Evolutionary conservation across 2,329 filamentous ascomycete genomes (phyloP).

Genomic region (Arthrobotrys megalospora): DNA sequence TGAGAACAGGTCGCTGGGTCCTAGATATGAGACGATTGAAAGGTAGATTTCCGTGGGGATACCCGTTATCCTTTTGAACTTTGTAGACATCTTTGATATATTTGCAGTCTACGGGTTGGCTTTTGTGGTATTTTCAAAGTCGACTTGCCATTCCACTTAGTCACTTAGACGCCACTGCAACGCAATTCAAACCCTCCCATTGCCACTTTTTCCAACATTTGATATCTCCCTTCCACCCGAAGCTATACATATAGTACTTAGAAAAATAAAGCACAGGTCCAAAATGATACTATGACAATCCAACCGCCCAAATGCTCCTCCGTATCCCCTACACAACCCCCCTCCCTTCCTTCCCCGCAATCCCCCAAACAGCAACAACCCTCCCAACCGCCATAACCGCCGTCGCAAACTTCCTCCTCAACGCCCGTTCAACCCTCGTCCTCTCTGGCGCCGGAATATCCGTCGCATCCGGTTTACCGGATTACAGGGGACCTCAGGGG

Average conservation of each 20-base stretch:
- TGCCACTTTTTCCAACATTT: no score
- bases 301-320: conserved; percentile 58
- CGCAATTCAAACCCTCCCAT: no score
- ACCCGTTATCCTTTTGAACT: not conserved
- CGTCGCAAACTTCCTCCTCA: conserved; percentile 81
- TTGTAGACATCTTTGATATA: not conserved
- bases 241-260: not conserved
- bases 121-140: not conserved
- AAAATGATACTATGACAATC: not conserved
- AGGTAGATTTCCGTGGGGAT: conserved; percentile 6
- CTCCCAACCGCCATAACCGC: conserved; percentile 82
- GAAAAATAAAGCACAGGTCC: no score
- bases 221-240: no score
- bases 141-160: no score
- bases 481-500: conserved; percentile 90
- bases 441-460: conserved; percentile 91
- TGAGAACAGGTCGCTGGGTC: conserved; percentile 5
- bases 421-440: conserved; percentile 74
- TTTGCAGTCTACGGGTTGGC: not conserved
- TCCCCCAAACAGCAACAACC: conserved; percentile 80
- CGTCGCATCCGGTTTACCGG: conserved; percentile 90
- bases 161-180: no score
- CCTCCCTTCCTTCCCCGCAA: conserved; percentile 80
- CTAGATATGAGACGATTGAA: not conserved
- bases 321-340: conserved; percentile 92